phyloP scores from a whole-genome alignment of 352 stramenopile genomes.

The Phytophthora pistaciae region DNA sequence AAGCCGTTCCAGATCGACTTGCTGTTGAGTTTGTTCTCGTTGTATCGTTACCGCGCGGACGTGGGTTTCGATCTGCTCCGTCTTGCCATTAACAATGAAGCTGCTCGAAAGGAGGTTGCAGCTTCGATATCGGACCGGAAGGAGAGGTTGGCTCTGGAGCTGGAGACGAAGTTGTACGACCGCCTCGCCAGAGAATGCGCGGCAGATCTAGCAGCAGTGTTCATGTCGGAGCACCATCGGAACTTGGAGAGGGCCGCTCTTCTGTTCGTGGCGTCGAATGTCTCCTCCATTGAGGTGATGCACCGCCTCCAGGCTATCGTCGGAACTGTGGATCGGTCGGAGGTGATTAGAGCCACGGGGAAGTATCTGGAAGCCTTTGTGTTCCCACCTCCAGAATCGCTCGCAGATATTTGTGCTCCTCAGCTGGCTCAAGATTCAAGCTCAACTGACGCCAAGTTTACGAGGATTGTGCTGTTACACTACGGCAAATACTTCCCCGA shows the following conservation, averaged over 20 bases:
- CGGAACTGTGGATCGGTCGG: conserved; percentile 44
- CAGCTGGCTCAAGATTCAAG: conserved; percentile 18
- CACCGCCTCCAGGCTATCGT: conserved; percentile 61
- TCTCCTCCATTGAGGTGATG: conserved; percentile 66
- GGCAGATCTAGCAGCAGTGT: conserved; percentile 65
- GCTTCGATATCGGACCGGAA: conserved; percentile 44
- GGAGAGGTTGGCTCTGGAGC: conserved; percentile 60
- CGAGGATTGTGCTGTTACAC: conserved; percentile 70
- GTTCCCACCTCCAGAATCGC: conserved; percentile 57
- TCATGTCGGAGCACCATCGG: conserved; percentile 57
- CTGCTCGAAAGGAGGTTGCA: conserved; percentile 16
- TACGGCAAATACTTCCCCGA: conserved; percentile 82
- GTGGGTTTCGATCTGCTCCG: conserved; percentile 67
- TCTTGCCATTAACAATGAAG: conserved; percentile 33
- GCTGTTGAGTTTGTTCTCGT: conserved; percentile 81
- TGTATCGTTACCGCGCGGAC: conserved; percentile 89
- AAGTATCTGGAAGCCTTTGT: conserved; percentile 85
- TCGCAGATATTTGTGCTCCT: conserved; percentile 26
- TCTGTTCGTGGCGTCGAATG: conserved; percentile 79
- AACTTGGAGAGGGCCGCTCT: conserved; percentile 73
- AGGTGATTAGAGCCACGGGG: conserved; percentile 66
- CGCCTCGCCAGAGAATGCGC: conserved; percentile 75
- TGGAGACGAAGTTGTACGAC: conserved; percentile 85
- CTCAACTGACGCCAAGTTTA: conserved; percentile 49
- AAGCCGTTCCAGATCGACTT: conserved; percentile 75